Evolutionary conservation across 2,329 filamentous ascomycete genomes (phyloP), one percentile per base, ranked within the genome.

Genomic region (Talaromyces rugulosus): DNA sequence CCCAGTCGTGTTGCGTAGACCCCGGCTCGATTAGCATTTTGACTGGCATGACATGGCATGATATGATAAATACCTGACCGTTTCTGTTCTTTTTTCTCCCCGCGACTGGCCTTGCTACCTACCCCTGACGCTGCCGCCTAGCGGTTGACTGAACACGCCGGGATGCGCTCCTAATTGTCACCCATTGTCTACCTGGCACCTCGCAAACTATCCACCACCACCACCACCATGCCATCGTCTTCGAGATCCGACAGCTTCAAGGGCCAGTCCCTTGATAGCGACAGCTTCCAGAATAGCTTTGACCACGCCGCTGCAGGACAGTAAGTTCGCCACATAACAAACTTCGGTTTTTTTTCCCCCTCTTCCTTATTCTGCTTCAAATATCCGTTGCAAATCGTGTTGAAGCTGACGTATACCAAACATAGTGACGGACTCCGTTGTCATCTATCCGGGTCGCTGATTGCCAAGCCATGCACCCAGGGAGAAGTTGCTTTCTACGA

Each of bases 401-500:
- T 53, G 28, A 31, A 16, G 4, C 50, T 53, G 50, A 47, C 18
- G 14, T 30, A 53, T 53, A n/a, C 27, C 36, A 30, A 50, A 40
- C 28, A 16, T 72, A 97, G 93, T 78, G 93, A 96, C 68, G 95
- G 95, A 66, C 94, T 96, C 54, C 85, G 96, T 69, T 92, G 89
- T 72, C 92, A 96, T 71, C 82, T 85, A 60, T 87, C 91, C 59
- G 95, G 95, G 73, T 86, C 89, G 66, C 82, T 98, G 36, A 90
- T 99, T 74, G 91, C 97, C 73, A 99, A 99, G 78, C 95, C 95
- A 18, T 98, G 94, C 76, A 96, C 91, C 0, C 79, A 87, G 65
- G 83, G 87, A 66, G 95, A 99, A 78, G 87, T 98, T 69, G 83
- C 87, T 52, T 99, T 99, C 76, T 99, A 99, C 81, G 86, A 96